Conservation (phyloP, 2,329 filamentous ascomycete species). For the Pseudopyrenochaeta lycopersici region DNA sequence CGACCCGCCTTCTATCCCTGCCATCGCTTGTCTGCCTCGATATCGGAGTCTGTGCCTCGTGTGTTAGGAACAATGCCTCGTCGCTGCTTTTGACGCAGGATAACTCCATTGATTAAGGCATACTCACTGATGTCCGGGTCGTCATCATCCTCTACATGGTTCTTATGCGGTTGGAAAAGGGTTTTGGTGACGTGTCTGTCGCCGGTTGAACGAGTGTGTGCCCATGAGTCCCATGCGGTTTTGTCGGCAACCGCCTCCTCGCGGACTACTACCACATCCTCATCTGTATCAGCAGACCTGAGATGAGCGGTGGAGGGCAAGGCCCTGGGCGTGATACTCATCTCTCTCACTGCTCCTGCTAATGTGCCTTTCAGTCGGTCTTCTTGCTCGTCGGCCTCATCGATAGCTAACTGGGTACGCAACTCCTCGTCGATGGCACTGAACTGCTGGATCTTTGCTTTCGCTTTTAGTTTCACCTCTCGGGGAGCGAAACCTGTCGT, state of each 20-base stretch:
- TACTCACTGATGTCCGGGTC: conserved; percentile 21
- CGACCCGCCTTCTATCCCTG: no score
- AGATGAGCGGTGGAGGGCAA: not conserved
- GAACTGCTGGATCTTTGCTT: not conserved
- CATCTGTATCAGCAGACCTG: no score
- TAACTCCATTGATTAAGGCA: conserved; percentile 5
- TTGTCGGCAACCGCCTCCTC: not conserved
- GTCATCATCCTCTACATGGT: not conserved
- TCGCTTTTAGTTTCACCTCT: not conserved
- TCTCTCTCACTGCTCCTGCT: not conserved
- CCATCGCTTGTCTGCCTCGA: not conserved
- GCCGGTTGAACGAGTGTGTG: conserved; percentile 1
- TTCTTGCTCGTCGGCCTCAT: not conserved
- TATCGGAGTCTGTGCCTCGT: not conserved
- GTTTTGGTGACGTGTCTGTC: conserved; percentile 8
- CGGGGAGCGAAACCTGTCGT: not conserved
- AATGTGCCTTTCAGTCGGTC: not conserved
- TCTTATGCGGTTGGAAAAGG: not conserved
- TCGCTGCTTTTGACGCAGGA: conserved; percentile 3
- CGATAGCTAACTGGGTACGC: not conserved
- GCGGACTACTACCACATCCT: no score
- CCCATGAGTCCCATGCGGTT: conserved; percentile 5
- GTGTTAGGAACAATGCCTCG: no score
- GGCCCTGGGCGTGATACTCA: conserved; percentile 20
- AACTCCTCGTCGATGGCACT: not conserved